Percentiles rank a stretch among this genome's conserved stretches.
These are phyloP conservation scores for Pichia sp. DNA, from an alignment of 1,139 yeast species.

Conservation along the genomic window DNA sequence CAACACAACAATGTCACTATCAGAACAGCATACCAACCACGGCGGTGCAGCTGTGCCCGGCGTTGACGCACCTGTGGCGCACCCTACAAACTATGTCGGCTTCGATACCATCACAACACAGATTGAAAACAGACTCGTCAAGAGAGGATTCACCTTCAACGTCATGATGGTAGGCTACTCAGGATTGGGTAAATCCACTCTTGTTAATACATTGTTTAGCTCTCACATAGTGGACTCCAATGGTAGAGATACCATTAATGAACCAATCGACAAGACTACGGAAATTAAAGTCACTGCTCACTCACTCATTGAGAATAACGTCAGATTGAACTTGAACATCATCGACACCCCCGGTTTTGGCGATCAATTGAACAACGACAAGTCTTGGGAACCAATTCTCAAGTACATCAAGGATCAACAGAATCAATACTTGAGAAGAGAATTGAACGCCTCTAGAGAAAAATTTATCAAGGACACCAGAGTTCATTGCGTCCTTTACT, in stretches of 20 bases:
- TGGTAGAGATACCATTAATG: conserved; percentile 61
- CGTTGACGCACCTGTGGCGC: conserved; percentile 14
- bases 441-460: conserved; percentile 94
- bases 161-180: conserved; percentile 92
- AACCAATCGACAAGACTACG: conserved; percentile 80
- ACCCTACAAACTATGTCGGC: conserved; percentile 68
- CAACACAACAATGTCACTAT: no score
- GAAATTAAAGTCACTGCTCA: conserved; percentile 77
- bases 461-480: conserved; percentile 79
- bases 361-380: conserved; percentile 91
- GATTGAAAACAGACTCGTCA: conserved; percentile 85
- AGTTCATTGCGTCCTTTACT: conserved; percentile 89
- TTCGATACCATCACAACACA: conserved; percentile 95
- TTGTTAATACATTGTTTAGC: conserved; percentile 84
- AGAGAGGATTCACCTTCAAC: conserved; percentile 91
- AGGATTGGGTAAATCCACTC: conserved; percentile 90
- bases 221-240: conserved; percentile 67
- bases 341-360: conserved; percentile 98
- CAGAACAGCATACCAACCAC: no score
- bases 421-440: conserved; percentile 86
- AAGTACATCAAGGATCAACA: conserved; percentile 96
- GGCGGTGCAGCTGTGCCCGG: no score
- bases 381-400: conserved; percentile 95
- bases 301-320: conserved; percentile 74
- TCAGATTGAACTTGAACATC: conserved; percentile 73